Conservation (phyloP, 768 basidiomycete genomes). For the Leccinum rimulosum region DNA sequence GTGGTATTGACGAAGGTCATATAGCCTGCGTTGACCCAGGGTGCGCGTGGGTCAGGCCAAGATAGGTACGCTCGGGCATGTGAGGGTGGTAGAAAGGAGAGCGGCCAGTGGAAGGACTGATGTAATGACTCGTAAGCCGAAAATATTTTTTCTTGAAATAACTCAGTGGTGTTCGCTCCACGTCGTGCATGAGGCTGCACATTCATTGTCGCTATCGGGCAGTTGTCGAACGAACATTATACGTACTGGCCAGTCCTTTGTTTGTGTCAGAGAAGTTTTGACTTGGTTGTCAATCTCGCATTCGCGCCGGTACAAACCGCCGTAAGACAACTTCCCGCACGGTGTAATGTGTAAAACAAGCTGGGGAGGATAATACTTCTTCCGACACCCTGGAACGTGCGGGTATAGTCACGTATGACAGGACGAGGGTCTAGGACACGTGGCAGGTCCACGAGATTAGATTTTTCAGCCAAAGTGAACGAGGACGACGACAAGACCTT, state of each 20-base stretch:
- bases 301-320: constrained; percentile 87
- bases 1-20: neutral
- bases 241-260: neutral
- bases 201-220: neutral
- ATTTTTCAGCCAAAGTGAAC: neutral
- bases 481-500: constrained; percentile 64
- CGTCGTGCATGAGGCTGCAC: neutral
- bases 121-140: constrained; percentile 18
- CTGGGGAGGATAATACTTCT: constrained; percentile 62
- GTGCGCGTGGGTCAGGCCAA: neutral
- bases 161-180: neutral
- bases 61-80: constrained; percentile 4
- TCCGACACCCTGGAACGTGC: constrained; percentile 55
- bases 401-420: constrained; percentile 93
- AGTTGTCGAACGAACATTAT: neutral
- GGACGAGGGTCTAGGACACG: constrained; percentile 70
- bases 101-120: neutral
- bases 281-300: constrained; percentile 63
- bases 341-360: constrained; percentile 71
- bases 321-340: constrained; percentile 82
- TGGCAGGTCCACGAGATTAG: constrained; percentile 3
- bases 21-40: neutral
- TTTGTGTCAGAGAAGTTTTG: neutral
- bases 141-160: constrained; percentile 5
- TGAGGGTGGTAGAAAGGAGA: neutral